A percentile compares a stretch with the other conserved stretches of the same genome.
Evolutionary conservation across 2,329 filamentous ascomycete genomes (phyloP).

Genomic region (Phoma herbarum): DNA sequence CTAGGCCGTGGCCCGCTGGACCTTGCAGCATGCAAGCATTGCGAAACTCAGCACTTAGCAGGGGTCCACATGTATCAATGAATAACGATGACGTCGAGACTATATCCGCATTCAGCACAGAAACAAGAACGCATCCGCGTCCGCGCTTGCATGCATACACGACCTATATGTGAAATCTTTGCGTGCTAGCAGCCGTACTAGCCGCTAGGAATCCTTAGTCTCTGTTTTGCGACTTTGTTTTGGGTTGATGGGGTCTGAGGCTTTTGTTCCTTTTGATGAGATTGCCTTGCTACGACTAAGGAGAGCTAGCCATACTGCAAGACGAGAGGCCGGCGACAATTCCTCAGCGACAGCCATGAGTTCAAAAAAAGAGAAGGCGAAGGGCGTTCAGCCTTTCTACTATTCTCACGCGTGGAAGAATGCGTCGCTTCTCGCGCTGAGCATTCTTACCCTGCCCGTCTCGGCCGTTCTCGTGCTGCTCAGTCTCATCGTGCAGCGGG

Average conservation of each 20-base stretch:
- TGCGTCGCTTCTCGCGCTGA: constrained; percentile 55
- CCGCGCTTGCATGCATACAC: constrained; percentile 29
- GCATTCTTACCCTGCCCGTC: constrained; percentile 59
- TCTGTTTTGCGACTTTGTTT: constrained; percentile 7
- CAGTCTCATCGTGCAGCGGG: constrained; percentile 36
- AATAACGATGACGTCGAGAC: constrained; percentile 47
- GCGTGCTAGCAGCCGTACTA: constrained; percentile 23
- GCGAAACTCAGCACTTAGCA: constrained; percentile 20
- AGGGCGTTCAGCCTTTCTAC: constrained; percentile 33
- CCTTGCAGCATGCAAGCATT: constrained; percentile 15
- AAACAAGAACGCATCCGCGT: constrained; percentile 20
- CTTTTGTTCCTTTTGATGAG: constrained; percentile 20
- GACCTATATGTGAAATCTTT: constrained; percentile 14
- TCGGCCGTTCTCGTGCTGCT: constrained; percentile 43
- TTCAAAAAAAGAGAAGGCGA: constrained; percentile 14
- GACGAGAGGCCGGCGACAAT: constrained; percentile 8
- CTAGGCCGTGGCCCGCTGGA: constrained; percentile 7
- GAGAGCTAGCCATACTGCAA: constrained; percentile 11
- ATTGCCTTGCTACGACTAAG: constrained; percentile 18
- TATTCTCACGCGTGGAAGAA: constrained; percentile 60
- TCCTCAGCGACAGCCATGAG: constrained; percentile 21
- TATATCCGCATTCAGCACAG: constrained; percentile 23
- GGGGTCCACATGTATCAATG: constrained; percentile 23
- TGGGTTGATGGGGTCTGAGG: constrained; percentile 10
- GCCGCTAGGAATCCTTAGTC: constrained; percentile 18